phyloP scores from a whole-genome alignment of 495 filamentous ascomycete genomes.

The Lasiosphaeris hirsuta region DNA sequence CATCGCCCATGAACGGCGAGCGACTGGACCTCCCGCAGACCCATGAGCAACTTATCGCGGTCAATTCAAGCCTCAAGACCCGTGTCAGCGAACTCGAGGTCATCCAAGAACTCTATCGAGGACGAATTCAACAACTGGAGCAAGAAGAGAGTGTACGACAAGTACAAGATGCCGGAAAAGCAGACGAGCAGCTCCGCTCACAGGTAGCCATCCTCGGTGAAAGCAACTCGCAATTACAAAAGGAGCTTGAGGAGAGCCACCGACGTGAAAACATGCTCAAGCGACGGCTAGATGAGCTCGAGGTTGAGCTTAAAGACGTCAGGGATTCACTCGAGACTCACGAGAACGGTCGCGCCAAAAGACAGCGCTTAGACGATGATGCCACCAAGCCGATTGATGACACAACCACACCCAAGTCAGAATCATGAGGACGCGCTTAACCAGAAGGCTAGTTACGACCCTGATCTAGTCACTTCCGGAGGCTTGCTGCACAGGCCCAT shows the following conservation, averaged over 20 bases:
- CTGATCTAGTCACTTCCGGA: too few relatives aligned
- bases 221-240: slow-evolving; percentile 43
- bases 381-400: slow-evolving; percentile 21
- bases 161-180: slow-evolving; percentile 56
- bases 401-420: neutral
- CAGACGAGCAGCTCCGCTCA: slow-evolving; percentile 35
- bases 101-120: slow-evolving; percentile 89
- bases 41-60: slow-evolving; percentile 71
- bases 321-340: slow-evolving; percentile 35
- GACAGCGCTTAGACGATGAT: slow-evolving; percentile 32
- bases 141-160: slow-evolving; percentile 59
- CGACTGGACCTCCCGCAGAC: slow-evolving; percentile 73
- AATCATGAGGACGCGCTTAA: too few relatives aligned
- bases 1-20: slow-evolving; percentile 67
- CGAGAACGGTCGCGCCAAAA: slow-evolving; percentile 39
- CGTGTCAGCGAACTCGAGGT: slow-evolving; percentile 91
- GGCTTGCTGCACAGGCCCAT: too few relatives aligned
- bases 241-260: slow-evolving; percentile 70
- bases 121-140: slow-evolving; percentile 84
- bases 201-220: slow-evolving; percentile 45
- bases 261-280: slow-evolving; percentile 80
- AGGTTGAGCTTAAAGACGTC: slow-evolving; percentile 50
- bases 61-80: slow-evolving; percentile 81
- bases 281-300: slow-evolving; percentile 73
- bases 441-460: too few relatives aligned